Evolutionary conservation across 495 filamentous ascomycete species (phyloP).

Genomic region (Daldinia vernicosa): DNA sequence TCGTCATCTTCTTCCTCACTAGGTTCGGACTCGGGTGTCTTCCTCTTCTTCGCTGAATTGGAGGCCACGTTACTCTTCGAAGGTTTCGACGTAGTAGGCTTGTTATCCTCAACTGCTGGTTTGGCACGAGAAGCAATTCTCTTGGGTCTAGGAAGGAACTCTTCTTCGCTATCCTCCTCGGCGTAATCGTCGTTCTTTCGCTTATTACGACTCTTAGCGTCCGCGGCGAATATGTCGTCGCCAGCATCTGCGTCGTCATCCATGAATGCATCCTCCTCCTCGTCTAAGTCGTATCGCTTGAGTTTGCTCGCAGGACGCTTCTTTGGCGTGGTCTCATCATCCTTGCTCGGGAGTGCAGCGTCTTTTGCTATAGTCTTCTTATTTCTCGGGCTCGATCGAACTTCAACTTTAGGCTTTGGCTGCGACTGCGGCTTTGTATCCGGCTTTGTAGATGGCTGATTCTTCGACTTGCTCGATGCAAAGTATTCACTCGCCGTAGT

Average conservation of each 20-base stretch:
- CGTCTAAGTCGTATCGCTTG: conserved; percentile 44
- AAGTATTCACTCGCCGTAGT: conserved; percentile 61
- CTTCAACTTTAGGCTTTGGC: conserved; percentile 42
- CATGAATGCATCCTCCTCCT: conserved; percentile 61
- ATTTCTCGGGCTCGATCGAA: conserved; percentile 55
- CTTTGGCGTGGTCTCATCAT: conserved; percentile 38
- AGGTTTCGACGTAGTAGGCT: conserved; percentile 44
- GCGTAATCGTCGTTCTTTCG: conserved; percentile 74
- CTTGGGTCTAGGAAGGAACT: conserved; percentile 61
- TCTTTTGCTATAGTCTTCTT: conserved; percentile 45
- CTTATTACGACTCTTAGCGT: conserved; percentile 65
- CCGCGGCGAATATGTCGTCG: conserved; percentile 77
- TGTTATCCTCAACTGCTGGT: conserved; percentile 52
- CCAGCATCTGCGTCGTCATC: conserved; percentile 71
- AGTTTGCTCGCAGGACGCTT: conserved; percentile 46
- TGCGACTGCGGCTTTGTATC: conserved; percentile 45
- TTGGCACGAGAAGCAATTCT: conserved; percentile 53
- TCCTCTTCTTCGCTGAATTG: conserved; percentile 56
- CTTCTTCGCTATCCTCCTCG: conserved; percentile 68
- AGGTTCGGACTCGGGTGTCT: conserved; percentile 52
- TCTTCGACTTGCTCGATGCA: conserved; percentile 53
- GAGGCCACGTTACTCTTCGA: conserved; percentile 53
- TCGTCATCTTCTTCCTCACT: conserved; percentile 59
- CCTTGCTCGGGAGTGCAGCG: conserved; percentile 34
- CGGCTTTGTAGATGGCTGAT: conserved; percentile 48